Conservation (phyloP, 2,329 filamentous ascomycete species). For the Podosphaera xanthii region DNA sequence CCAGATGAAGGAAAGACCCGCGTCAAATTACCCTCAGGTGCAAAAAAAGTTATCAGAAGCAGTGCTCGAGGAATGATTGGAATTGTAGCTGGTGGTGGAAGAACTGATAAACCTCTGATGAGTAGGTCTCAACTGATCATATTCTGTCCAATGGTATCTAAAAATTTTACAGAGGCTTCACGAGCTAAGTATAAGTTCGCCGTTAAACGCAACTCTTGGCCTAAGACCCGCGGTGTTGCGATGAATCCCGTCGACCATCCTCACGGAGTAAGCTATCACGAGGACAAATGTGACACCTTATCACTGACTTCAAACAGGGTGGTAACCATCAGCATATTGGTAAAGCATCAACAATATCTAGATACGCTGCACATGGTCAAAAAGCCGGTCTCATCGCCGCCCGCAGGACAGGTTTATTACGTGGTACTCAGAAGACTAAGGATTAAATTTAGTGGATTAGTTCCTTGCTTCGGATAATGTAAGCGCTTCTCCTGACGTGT, state of each 20-base stretch:
- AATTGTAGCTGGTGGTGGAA: slow-evolving; percentile 96
- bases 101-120: slow-evolving; percentile 97
- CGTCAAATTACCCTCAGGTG: slow-evolving; percentile 95
- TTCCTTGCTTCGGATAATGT: neutral
- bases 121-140: slow-evolving; percentile 32
- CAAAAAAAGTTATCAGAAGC: slow-evolving; percentile 97
- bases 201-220: slow-evolving; percentile 99
- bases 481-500: too few species aligned
- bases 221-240: slow-evolving; percentile 99
- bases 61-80: slow-evolving; percentile 92
- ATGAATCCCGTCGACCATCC: slow-evolving; percentile 99
- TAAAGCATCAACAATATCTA: slow-evolving; percentile 98
- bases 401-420: slow-evolving; percentile 97
- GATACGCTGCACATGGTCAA: slow-evolving; percentile 94
- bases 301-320: slow-evolving; percentile 26
- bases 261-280: slow-evolving; percentile 40
- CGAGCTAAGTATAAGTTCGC: slow-evolving; percentile 99
- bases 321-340: slow-evolving; percentile 97
- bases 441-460: slow-evolving; percentile 32
- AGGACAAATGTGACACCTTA: slow-evolving; percentile 1
- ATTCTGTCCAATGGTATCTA: slow-evolving; percentile 19
- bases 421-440: slow-evolving; percentile 99
- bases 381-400: slow-evolving; percentile 99
- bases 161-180: slow-evolving; percentile 55
- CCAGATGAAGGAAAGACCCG: slow-evolving; percentile 98